A percentile compares a stretch with the other conserved stretches of the same genome.
These are phyloP conservation scores for Kwoniella botswanensis DNA, from an alignment of 768 basidiomycete genomes.

Conservation along the genomic window DNA sequence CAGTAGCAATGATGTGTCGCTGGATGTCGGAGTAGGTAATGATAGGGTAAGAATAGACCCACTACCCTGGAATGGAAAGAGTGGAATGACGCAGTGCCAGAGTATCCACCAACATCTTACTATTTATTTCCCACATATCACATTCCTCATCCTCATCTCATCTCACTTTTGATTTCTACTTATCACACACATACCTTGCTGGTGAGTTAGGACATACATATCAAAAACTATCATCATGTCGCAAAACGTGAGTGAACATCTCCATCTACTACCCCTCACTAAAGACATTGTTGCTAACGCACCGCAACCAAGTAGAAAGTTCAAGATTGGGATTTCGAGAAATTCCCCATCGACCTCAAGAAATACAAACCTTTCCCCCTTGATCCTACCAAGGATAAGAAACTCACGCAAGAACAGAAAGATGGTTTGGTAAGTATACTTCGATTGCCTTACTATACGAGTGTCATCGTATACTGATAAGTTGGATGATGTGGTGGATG, in stretches of 20 bases:
- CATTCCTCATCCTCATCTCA: not conserved
- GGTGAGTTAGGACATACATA: not conserved
- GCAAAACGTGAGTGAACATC: constrained; percentile 6
- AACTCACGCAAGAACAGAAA: constrained; percentile 69
- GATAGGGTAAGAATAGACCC: not conserved
- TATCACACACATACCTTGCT: not conserved
- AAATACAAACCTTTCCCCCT: constrained; percentile 76
- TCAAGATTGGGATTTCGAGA: constrained; percentile 53
- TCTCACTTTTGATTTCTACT: not conserved
- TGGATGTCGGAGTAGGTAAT: not conserved
- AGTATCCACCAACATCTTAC: not conserved
- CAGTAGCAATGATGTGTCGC: not conserved
- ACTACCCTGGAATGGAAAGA: not conserved
- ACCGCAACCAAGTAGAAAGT: constrained; percentile 21
- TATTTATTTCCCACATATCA: not conserved
- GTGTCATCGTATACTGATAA: not conserved
- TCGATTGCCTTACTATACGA: no score
- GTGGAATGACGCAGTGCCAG: not conserved
- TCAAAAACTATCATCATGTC: constrained; percentile 11
- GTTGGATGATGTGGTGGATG: not conserved
- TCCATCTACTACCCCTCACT: no score
- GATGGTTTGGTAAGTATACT: constrained; percentile 59
- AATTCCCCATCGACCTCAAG: constrained; percentile 78
- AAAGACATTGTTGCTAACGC: no score
- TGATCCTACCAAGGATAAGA: constrained; percentile 68